phyloP scores from a whole-genome alignment of 2,329 filamentous ascomycete species.

The Sclerotinia glacialis region DNA sequence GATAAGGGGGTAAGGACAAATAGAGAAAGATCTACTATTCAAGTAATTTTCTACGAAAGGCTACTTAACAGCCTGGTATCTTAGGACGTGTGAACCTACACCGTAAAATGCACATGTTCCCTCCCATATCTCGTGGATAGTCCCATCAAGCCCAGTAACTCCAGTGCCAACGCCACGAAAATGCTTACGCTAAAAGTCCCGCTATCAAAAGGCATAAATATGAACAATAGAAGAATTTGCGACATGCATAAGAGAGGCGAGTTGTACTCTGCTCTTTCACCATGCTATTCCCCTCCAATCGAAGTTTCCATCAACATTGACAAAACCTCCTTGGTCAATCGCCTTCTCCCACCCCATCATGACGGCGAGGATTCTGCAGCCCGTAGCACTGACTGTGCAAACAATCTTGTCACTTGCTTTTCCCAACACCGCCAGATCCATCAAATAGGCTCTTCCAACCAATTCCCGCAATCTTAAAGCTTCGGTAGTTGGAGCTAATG shows the following conservation, averaged over 20 bases:
- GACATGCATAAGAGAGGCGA: neutral
- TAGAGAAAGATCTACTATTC: neutral
- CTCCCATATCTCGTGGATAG: neutral
- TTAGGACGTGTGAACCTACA: neutral
- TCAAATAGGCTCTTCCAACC: constrained; percentile 75
- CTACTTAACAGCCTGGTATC: constrained; percentile 4
- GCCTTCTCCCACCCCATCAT: constrained; percentile 82
- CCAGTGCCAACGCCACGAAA: neutral
- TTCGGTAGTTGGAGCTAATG: constrained; percentile 40
- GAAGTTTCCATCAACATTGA: constrained; percentile 73
- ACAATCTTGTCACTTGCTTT: constrained; percentile 67
- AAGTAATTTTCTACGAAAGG: neutral
- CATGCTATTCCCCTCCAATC: constrained; percentile 53
- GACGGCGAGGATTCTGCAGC: constrained; percentile 73
- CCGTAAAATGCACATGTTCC: constrained; percentile 7
- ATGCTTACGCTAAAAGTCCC: constrained; percentile 2
- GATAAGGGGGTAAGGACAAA: no score
- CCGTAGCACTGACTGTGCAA: constrained; percentile 71
- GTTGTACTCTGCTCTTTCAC: constrained; percentile 22
- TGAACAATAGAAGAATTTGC: constrained; percentile 8
- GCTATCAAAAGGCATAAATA: neutral
- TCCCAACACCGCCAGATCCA: constrained; percentile 74
- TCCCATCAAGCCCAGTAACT: neutral
- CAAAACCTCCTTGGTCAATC: constrained; percentile 61
- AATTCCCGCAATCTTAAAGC: constrained; percentile 69